These are phyloP conservation scores for Xylariaceae sp. DNA, from an alignment of 2,329 filamentous ascomycete genomes.

Conservation along the genomic window DNA sequence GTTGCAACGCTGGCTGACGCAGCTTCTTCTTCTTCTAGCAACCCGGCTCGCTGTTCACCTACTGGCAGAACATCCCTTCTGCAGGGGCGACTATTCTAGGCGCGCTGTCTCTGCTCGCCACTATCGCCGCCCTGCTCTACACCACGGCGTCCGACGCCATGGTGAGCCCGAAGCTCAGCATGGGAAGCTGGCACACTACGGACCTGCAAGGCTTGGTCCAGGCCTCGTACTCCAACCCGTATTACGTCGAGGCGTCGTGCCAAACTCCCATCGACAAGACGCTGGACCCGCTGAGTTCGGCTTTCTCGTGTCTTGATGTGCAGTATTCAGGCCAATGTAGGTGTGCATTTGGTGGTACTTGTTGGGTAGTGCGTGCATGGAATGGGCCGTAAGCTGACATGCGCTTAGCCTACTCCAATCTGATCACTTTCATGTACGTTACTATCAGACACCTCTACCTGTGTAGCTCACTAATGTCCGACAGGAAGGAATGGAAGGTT, in stretches of 20 bases:
- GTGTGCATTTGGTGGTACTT: slow-evolving; percentile 8
- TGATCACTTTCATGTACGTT: slow-evolving; percentile 47
- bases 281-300: slow-evolving; percentile 32
- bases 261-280: slow-evolving; percentile 47
- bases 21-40: slow-evolving; percentile 36
- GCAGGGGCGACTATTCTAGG: slow-evolving; percentile 59
- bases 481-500: slow-evolving; percentile 41
- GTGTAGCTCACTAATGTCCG: slow-evolving; percentile 19
- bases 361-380: too few relatives aligned
- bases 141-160: slow-evolving; percentile 70
- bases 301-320: slow-evolving; percentile 58
- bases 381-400: too few relatives aligned
- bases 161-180: slow-evolving; percentile 64
- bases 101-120: slow-evolving; percentile 53
- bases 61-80: slow-evolving; percentile 57
- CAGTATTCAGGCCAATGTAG: slow-evolving; percentile 58
- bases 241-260: slow-evolving; percentile 49
- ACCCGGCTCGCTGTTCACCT: slow-evolving; percentile 64
- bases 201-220: slow-evolving; percentile 49
- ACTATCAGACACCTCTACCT: neutral
- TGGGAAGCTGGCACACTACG: slow-evolving; percentile 41
- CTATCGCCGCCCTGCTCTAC: slow-evolving; percentile 62
- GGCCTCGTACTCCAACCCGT: slow-evolving; percentile 55
- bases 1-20: slow-evolving; percentile 1
- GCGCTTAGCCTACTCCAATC: slow-evolving; percentile 54